A percentile compares a stretch with the other conserved stretches of the same genome.
phyloP scores from a whole-genome alignment of 768 basidiomycete genomes.

The Lactifluus pinguis region DNA sequence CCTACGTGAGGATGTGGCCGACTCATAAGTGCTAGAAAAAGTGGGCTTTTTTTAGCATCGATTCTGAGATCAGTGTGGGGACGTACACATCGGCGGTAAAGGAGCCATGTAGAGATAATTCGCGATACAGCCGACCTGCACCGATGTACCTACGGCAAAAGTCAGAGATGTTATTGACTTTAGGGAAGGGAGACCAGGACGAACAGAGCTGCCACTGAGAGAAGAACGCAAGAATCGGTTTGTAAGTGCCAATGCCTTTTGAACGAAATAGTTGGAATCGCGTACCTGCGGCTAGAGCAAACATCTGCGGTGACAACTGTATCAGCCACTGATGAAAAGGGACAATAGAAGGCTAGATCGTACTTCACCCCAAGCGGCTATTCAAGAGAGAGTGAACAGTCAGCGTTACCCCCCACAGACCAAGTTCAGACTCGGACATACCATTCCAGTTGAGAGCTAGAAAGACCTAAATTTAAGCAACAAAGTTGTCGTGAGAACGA shows the following conservation, averaged over 20 bases:
- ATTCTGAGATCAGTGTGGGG: neutral
- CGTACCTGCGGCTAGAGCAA: neutral
- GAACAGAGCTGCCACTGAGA: neutral
- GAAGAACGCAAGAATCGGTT: neutral
- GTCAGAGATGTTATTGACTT: neutral
- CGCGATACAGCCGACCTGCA: conserved; percentile 8
- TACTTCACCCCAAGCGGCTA: conserved; percentile 9
- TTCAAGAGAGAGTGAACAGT: neutral
- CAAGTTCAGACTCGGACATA: neutral
- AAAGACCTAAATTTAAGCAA: neutral
- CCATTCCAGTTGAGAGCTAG: conserved; percentile 4
- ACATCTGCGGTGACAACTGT: neutral
- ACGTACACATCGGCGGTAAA: conserved; percentile 6
- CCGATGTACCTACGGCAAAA: neutral
- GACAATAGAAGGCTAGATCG: neutral
- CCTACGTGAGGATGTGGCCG: neutral
- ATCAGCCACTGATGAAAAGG: neutral
- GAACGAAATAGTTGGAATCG: neutral
- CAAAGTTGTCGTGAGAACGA: neutral
- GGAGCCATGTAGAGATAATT: neutral
- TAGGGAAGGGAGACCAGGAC: neutral
- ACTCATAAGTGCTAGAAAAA: neutral
- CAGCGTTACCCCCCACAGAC: neutral
- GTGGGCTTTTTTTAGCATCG: neutral
- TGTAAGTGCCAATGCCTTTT: neutral